phyloP scores from a whole-genome alignment of 148 eudicot species.

The Rhododendron molle region DNA sequence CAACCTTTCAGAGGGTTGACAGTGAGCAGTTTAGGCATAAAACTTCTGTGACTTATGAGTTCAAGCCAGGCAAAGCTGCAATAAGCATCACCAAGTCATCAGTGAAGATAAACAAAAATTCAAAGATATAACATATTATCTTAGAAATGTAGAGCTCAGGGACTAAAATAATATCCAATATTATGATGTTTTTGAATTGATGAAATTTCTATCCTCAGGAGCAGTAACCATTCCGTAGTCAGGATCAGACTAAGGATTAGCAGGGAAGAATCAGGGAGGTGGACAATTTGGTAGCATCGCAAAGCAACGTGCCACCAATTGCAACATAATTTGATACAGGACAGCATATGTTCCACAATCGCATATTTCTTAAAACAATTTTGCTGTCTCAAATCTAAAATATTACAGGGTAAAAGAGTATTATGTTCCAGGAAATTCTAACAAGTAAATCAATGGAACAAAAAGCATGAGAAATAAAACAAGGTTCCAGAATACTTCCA shows the following conservation, averaged over 20 bases:
- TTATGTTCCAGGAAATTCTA: neutral
- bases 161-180: neutral
- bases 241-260: neutral
- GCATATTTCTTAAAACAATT: too few species aligned
- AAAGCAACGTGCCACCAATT: neutral
- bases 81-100: neutral
- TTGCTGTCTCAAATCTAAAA: neutral
- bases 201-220: neutral
- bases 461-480: neutral
- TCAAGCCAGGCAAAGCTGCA: conserved; percentile 96
- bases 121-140: neutral
- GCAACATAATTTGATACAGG: neutral
- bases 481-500: neutral
- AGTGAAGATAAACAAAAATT: neutral
- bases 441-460: neutral
- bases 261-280: too few species aligned
- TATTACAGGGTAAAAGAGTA: neutral
- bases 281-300: neutral
- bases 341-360: neutral
- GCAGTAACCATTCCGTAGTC: neutral
- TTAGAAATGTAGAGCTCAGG: neutral
- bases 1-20: conserved; percentile 92
- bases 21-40: conserved; percentile 90
- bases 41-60: conserved; percentile 84
- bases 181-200: too few species aligned